Evolutionary conservation across 164 flowering plant genomes (phyloP).

Genomic region (Nymphaea colorata): DNA sequence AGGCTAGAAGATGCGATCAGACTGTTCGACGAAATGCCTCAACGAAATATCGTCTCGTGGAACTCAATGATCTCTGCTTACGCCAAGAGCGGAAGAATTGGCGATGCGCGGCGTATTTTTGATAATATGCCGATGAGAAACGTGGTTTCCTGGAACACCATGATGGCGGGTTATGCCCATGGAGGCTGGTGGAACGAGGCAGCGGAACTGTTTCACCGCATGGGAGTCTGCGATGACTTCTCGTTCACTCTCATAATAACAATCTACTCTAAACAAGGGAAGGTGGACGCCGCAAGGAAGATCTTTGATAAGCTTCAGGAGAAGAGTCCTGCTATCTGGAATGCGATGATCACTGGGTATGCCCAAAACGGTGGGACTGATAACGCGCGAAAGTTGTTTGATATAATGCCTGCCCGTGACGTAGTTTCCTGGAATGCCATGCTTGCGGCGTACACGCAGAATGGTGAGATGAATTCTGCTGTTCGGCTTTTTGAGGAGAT

Average conservation of each 20-base stretch:
- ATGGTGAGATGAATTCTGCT: slow-evolving; percentile 3
- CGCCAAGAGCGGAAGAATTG: slow-evolving; percentile 9
- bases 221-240: slow-evolving; percentile 8
- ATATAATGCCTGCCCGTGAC: slow-evolving; percentile 9
- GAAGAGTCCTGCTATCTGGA: slow-evolving; percentile 10
- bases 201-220: slow-evolving; percentile 8
- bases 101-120: slow-evolving; percentile 7
- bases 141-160: slow-evolving; percentile 13
- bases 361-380: slow-evolving; percentile 4
- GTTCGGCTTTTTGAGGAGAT: too few species aligned
- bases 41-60: slow-evolving; percentile 8
- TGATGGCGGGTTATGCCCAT: slow-evolving; percentile 12
- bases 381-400: slow-evolving; percentile 8
- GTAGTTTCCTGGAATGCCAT: slow-evolving; percentile 12
- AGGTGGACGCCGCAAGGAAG: slow-evolving; percentile 9
- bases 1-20: slow-evolving; percentile 24
- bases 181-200: slow-evolving; percentile 8
- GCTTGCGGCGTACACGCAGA: background rate
- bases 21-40: slow-evolving; percentile 6
- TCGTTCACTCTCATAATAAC: slow-evolving; percentile 16
- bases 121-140: slow-evolving; percentile 10
- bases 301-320: slow-evolving; percentile 11
- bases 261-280: slow-evolving; percentile 8
- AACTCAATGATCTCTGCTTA: slow-evolving; percentile 15
- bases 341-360: slow-evolving; percentile 7